Evolutionary conservation across 2,329 filamentous ascomycete species (phyloP).

Genomic region (Trichoderma endophyticum): DNA sequence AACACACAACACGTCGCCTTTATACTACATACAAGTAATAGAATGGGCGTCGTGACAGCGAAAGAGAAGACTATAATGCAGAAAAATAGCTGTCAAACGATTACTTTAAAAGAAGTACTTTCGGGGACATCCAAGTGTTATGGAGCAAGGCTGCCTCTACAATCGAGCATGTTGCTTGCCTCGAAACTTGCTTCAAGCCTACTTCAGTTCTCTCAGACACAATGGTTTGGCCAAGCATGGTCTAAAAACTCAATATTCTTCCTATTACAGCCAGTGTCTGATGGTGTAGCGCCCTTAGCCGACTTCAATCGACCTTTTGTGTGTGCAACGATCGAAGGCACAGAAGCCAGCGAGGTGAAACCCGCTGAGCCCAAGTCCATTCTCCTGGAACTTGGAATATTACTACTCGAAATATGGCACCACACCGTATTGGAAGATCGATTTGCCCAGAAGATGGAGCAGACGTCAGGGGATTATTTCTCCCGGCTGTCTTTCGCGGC

Average conservation of each 20-base stretch:
- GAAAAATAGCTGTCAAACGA: neutral
- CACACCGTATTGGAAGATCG: neutral
- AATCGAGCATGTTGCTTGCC: conserved; percentile 7
- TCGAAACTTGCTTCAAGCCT: conserved; percentile 6
- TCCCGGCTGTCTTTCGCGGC: neutral
- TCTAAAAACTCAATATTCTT: conserved; percentile 8
- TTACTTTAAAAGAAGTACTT: neutral
- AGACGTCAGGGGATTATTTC: neutral
- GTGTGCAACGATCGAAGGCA: neutral
- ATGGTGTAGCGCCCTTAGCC: neutral
- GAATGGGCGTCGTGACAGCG: neutral
- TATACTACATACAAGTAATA: neutral
- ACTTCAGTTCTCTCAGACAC: conserved; percentile 10
- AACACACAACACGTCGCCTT: neutral
- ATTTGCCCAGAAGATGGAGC: neutral
- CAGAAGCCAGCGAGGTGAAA: neutral
- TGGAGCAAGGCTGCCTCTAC: neutral
- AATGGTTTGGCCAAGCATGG: conserved; percentile 2
- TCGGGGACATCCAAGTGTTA: neutral
- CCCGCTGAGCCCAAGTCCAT: neutral
- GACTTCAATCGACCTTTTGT: conserved; percentile 7
- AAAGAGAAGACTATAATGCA: neutral
- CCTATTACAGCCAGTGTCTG: neutral
- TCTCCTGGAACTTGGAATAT: conserved; percentile 10
- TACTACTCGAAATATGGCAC: conserved; percentile 9